Conservation (phyloP, 345 rosid species). For the Eucalyptus victrix region DNA sequence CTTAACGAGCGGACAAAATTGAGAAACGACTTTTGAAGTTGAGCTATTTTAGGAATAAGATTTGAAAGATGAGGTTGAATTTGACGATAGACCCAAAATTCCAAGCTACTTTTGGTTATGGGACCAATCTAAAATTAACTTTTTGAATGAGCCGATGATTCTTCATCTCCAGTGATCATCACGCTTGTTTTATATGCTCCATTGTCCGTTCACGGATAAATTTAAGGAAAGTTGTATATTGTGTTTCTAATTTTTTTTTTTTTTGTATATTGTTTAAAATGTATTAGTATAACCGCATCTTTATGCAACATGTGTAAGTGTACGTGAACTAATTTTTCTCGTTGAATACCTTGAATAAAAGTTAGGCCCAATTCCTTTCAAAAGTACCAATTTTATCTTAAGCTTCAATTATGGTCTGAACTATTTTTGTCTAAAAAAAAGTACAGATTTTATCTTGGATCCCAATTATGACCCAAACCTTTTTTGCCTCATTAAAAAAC, state of each 20-base stretch:
- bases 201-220: background rate
- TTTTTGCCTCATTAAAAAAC: background rate
- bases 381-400: background rate
- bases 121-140: background rate
- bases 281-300: background rate
- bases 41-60: background rate
- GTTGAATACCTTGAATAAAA: background rate
- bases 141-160: background rate
- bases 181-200: background rate
- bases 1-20: background rate
- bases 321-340: background rate
- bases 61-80: background rate
- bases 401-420: accelerated
- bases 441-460: background rate
- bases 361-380: background rate
- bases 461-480: background rate
- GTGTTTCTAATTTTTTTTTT: no score
- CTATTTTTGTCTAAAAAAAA: background rate
- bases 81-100: background rate
- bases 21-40: background rate
- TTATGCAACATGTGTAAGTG: background rate
- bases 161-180: background rate
- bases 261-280: background rate
- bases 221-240: background rate
- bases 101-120: background rate